Evolutionary conservation across 164 flowering plant species (phyloP), one percentile per base, ranked within the genome.

Genomic region (Liriodendron chinense): DNA sequence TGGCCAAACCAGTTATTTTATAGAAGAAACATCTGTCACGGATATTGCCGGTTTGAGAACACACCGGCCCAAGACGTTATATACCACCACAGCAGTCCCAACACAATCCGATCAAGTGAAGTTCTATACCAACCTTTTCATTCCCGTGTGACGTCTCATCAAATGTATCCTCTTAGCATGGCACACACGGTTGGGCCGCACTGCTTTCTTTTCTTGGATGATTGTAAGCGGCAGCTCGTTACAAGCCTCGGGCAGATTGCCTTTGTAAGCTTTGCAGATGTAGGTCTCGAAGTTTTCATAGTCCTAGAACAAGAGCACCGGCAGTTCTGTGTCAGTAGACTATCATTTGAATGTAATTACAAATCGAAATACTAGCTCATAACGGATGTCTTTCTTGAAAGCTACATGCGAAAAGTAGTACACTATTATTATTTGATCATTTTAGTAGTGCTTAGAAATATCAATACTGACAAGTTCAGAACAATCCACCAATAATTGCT

Each of bases 191-290:
- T 16, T 25, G 28, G 8, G 48, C 24, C 66, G 65, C 49, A 78
- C 73, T 43, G 28, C 23, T 65, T 74, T 77, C 65, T 74, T 76
- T 57, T 71, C 72, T 20, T 78, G 28, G 26, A 57, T 75, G 28
- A 72, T 62, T 21, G 71, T 70, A 23, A 59, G 20, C 26, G 85
- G 81, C 26, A 49, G n/a, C 57, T 76, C 73, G 28, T 72, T 78
- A 84, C 99, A 95, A 73, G 85, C 89, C 1, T 78, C 67, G 20
- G 88, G 94, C 47, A 69, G 10, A 56, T 74, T 70, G 18, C 99
- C 98, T 72, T 85, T 88, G 74, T 95, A 93, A 61, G 97, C 98
- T 77, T 90, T 82, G 81, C 99, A 95, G 73, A 95, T 76, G 73
- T 85, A 88, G 76, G 82, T 78, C 68, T 77, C 23, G 25, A 89